Base-by-base conservation (phyloP, 129 eudicot species). In the Rutidosis leptorrhynchoides region DNA sequence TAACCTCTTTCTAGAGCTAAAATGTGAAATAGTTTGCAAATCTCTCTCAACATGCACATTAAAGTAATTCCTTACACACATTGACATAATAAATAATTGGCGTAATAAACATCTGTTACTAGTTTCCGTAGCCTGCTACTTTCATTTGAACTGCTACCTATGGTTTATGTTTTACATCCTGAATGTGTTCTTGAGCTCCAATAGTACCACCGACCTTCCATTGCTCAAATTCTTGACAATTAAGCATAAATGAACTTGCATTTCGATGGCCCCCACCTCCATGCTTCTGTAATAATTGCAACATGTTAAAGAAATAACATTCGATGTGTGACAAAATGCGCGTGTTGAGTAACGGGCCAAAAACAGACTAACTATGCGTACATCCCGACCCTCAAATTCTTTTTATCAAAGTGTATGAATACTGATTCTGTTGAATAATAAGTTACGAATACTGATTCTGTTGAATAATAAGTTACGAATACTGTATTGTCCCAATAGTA, bases 231-330 rank as follows among this genome's bases (percentile, higher is more conserved):
- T 82, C 88, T 2, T 61, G 56, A 51, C 75, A 30, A 10, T 46
- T 74, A 53, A 92, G 24, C 90, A 88, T 76, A 68, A 88, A 92
- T 6, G 96, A 92, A 74, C 96, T 92, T 7, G 98, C 98, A 78
- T 83, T 88, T 54, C 84, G 79, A 79, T 92, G 96, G 9, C 98
- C 98, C 28, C 98, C 98, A 24, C 96, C 98, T 58, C 98, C 91
- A 56, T 74, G 84, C 76, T 76, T 75, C 95, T 92, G 73, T 65
- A 48, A 42, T 25, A 0, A 71, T 30, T 5, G 6, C 12, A 32
- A 22, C 27, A 53, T 25, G 7, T 53, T 53, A 11, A 21, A 53
- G n/a, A 22, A 53, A 21, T 9, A 1, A 37, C 15, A 37, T 37
- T 37, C 2, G 23, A 48, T 17, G 55, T 16, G n/a, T 42, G 3